A percentile compares a stretch with the other conserved stretches of the same genome.
These are phyloP conservation scores for Phaeotremella skinneri DNA, from an alignment of 768 basidiomycete species.

Conservation along the genomic window DNA sequence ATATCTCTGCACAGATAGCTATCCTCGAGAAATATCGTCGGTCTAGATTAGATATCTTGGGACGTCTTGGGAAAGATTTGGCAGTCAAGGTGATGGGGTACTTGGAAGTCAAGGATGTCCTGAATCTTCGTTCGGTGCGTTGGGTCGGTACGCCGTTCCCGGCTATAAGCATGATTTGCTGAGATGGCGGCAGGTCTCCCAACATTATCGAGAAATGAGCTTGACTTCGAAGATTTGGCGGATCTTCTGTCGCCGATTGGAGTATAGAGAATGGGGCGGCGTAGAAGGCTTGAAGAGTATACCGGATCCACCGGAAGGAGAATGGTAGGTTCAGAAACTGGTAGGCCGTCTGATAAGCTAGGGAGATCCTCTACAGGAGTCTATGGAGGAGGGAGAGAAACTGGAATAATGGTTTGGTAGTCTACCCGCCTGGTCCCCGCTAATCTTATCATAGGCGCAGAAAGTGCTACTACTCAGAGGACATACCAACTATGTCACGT, in stretches of 20 bases:
- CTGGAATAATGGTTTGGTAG: slow-evolving; percentile 63
- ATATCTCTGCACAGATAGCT: slow-evolving; percentile 77
- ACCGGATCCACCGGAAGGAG: slow-evolving; percentile 47
- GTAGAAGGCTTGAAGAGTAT: slow-evolving; percentile 4
- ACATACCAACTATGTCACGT: slow-evolving; percentile 85
- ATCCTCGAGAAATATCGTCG: slow-evolving; percentile 78
- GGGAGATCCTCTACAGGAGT: slow-evolving; percentile 71
- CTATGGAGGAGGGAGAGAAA: slow-evolving; percentile 83
- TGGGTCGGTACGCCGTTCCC: background rate
- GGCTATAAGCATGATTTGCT: background rate
- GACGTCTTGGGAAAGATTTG: slow-evolving; percentile 65
- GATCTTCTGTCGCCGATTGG: slow-evolving; percentile 70
- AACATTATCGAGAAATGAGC: slow-evolving; percentile 56
- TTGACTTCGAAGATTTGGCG: slow-evolving; percentile 73
- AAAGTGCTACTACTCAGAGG: slow-evolving; percentile 72
- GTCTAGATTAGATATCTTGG: slow-evolving; percentile 78
- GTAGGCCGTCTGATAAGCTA: slow-evolving; percentile 23
- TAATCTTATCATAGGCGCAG: slow-evolving; percentile 57
- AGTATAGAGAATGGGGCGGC: slow-evolving; percentile 55
- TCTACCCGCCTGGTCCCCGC: background rate
- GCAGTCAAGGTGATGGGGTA: slow-evolving; percentile 64
- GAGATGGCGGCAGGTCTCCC: slow-evolving; percentile 50
- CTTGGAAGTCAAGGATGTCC: slow-evolving; percentile 62
- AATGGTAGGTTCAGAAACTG: slow-evolving; percentile 63
- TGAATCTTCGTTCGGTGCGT: slow-evolving; percentile 59